These are phyloP conservation scores for Leishmania martiniquensis DNA, from an alignment of 208 protist genomes.

Conservation along the genomic window DNA sequence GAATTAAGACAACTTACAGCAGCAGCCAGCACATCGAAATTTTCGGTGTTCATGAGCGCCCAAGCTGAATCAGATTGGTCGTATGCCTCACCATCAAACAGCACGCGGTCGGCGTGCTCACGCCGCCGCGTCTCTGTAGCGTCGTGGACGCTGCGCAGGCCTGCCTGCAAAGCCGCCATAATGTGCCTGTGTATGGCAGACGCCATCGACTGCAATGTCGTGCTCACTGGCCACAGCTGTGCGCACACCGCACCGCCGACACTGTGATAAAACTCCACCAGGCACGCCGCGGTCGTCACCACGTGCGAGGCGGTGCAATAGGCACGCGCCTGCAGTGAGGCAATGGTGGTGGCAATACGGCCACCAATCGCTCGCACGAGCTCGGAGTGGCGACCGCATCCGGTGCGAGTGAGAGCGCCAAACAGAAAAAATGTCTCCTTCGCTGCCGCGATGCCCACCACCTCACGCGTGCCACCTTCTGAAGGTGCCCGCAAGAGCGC, in stretches of 20 bases:
- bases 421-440: slow-evolving; percentile 79
- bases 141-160: background rate
- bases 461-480: background rate
- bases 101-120: background rate
- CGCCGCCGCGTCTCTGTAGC: background rate
- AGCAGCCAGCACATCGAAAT: slow-evolving; percentile 27
- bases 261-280: slow-evolving; percentile 73
- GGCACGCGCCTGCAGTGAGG: slow-evolving; percentile 53
- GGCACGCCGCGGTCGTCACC: slow-evolving; percentile 43
- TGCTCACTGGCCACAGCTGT: slow-evolving; percentile 23
- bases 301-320: slow-evolving; percentile 38
- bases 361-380: slow-evolving; percentile 31
- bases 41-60: slow-evolving; percentile 17
- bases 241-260: slow-evolving; percentile 41
- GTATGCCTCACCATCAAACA: background rate
- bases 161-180: slow-evolving; percentile 12
- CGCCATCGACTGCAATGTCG: slow-evolving; percentile 25
- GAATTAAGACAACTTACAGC: slow-evolving; percentile 16
- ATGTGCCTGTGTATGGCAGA: slow-evolving; percentile 24
- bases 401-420: slow-evolving; percentile 50
- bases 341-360: slow-evolving; percentile 34
- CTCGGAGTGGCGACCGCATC: slow-evolving; percentile 10
- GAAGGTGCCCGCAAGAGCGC: slow-evolving; percentile 24
- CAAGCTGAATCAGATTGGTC: slow-evolving; percentile 2
- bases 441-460: slow-evolving; percentile 37